Base-by-base conservation (phyloP, 495 filamentous ascomycete genomes). In the Aspergillus funiculosus region DNA sequence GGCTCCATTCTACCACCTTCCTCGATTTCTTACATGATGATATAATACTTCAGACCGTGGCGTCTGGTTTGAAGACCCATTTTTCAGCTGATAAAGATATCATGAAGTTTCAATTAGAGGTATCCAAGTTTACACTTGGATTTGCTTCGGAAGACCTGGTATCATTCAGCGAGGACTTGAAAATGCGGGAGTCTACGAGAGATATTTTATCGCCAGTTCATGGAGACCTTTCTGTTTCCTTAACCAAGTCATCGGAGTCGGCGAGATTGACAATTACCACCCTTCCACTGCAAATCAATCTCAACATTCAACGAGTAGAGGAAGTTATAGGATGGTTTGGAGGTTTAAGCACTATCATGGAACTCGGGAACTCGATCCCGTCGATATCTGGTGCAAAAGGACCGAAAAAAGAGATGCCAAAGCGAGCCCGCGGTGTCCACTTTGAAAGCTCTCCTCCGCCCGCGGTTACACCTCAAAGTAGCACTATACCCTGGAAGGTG, bases 241-340 rank as follows among this genome's bases (percentile, higher is more conserved):
- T 86, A 2, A 67, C 52, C 1, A 79, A 77, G 43, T 75, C 70
- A 0, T 31, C 69, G 5, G 67, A 74, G 1, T 62, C 66, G 4
- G 74, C 75, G n/a, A 73, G 74, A 31, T 60, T 87, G 18, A 78
- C 85, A n/a, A 54, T 95, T n/a, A 76, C 73, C n/a, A 94, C 89
- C 2, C 72, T 92, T 10, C 89, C 91, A 2, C 61, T 97, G 1
- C 79, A 83, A 42, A 46, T 97, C 5, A 77, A 77, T 45, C 58
- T 97, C 20, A 86, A 97, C 63, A 70, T 95, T 8, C 82, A 83
- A 49, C 79, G 76, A 28, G 56, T 97, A 9, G 94, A 99, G 51
- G 91, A 95, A 39, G 85, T 84, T 4, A 77, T 97, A 39, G 77
- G 80, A 22, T 89, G 86, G 74, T 86, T 96, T 58, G 94, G 92